Conservation (phyloP, 2,329 filamentous ascomycete genomes). For the Paramyrothecium sp. region DNA sequence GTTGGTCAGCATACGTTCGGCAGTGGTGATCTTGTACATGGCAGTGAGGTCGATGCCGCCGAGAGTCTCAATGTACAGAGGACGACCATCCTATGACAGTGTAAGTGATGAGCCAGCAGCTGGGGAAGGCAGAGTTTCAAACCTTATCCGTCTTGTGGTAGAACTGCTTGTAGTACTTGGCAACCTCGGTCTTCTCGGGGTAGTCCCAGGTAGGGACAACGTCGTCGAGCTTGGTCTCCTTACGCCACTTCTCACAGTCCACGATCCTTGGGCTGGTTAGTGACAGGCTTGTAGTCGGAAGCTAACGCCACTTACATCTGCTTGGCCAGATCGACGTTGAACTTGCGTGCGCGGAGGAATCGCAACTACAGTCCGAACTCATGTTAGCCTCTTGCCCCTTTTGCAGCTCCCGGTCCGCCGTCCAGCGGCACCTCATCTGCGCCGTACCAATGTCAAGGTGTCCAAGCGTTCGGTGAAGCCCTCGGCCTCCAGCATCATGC, state of each 20-base stretch:
- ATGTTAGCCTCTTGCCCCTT: constrained; percentile 8
- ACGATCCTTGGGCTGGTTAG: constrained; percentile 66
- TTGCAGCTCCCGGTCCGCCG: neutral
- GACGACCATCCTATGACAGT: constrained; percentile 76
- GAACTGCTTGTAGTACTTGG: constrained; percentile 95
- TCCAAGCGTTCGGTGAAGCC: constrained; percentile 85
- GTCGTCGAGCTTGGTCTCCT: constrained; percentile 80
- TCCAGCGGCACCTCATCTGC: constrained; percentile 1
- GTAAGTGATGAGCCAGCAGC: constrained; percentile 8
- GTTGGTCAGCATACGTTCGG: constrained; percentile 94
- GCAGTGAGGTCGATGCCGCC: constrained; percentile 87
- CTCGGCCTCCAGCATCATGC: constrained; percentile 77
- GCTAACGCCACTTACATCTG: constrained; percentile 80
- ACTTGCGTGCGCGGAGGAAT: constrained; percentile 93
- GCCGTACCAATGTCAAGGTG: constrained; percentile 80
- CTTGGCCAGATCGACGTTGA: constrained; percentile 80
- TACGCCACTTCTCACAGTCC: constrained; percentile 87
- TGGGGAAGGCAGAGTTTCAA: constrained; percentile 11
- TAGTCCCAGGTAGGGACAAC: constrained; percentile 82
- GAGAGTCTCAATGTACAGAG: constrained; percentile 94
- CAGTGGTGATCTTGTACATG: constrained; percentile 90
- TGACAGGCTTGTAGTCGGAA: neutral
- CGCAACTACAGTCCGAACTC: constrained; percentile 58
- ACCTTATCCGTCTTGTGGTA: constrained; percentile 96
- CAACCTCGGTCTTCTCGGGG: constrained; percentile 78